Base-by-base conservation (phyloP, 805 yeast genomes). In the Metschnikowia cubensis region DNA sequence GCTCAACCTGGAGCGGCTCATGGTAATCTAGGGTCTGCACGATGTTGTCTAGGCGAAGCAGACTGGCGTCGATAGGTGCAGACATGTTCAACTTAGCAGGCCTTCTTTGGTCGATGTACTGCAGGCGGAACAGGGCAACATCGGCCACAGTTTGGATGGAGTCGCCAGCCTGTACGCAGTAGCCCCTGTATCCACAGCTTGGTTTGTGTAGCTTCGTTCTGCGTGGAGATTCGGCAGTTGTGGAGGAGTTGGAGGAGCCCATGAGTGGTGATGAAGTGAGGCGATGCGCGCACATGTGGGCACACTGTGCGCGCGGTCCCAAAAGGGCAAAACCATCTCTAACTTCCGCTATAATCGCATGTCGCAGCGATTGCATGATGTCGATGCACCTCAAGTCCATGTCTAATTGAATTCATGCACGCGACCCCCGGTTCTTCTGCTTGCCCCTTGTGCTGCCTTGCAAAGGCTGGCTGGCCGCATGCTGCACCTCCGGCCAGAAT, bases 1-100 rank as follows among this genome's bases (percentile, higher is more conserved):
- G 74, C 59, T 86, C 92, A 15, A 85, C 82, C 55, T 83, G 80
- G 35, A 85, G 59, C 20, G 37, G 29, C 1, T 57, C 66, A 8
- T 70, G 62, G 41, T 68, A 69, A 3, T 63, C 54, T 34, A 83
- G 64, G 2, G 72, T 68, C 2, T 65, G 61, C 4, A 53, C 69
- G 6, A 83, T 62, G 1, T 61, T 37, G 4, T 39, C 43, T 13
- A 74, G 59, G 8, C 60, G 57, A 51, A 81, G 72, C 4, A 59
- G 42, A 1, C 57, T 56, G 4, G 70, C 35, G 20, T 73, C 65
- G 34, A 77, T 50, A 1, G 64, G 73, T 3, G 51, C 34, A 25
- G 49, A 40, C 17, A 47, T 52, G 6, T 63, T 60, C 33, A 81
- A 70, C 45, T 80, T 69, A 21, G 77, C 80, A 2, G 89, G 89